Evolutionary conservation across 345 rosid genomes (phyloP), one percentile per base, ranked within the genome.

Genomic region (Sisymbrium irio): DNA sequence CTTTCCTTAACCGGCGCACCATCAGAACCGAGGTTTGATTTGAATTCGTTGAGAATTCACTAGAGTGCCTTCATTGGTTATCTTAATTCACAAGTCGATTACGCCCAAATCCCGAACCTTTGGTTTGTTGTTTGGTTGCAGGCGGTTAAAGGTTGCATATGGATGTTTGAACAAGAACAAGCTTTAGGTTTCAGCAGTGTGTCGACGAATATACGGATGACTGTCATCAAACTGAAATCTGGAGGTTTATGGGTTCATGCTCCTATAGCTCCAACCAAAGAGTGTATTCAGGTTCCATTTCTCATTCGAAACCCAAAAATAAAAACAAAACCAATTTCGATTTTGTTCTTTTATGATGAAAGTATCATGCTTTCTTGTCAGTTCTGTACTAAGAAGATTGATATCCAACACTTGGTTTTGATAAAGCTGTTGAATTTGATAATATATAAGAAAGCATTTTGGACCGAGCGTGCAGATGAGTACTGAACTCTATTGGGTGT

Each of bases 191-290:
- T 95, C 86, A 95, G 97, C 83, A 91, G 97, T 13, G 97, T 95
- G 45, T 95, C 99, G 0, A 91, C 97, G 2, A 95, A 95, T 77
- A 92, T 88, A 62, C 81, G 99, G 18, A 95, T 95, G 99, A 92
- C 99, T 3, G 92, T 87, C 59, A 92, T 95, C 87, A 95, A 90
- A 74, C 89, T 95, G 32, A 91, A 91, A 83, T 92, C 97, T 46
- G 97, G 97, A 46, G 97, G 99, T n/a, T 77, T 92, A 74, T 92
- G 99, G 97, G 89, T 95, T 65, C 99, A 95, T 81, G 99, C 99
- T 9, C 97, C 99, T 41, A 85, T 94, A 78, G 98, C 98, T 77
- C 97, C 98, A n/a, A 91, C 98, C 35, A 78, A 85, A 87, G 98
- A 94, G 83, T 94, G 97, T 64, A 86, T 89, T 22, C 86, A 87